phyloP scores from a whole-genome alignment of 176 grass and related monocot species.

The Bothriochloa decipiens region DNA sequence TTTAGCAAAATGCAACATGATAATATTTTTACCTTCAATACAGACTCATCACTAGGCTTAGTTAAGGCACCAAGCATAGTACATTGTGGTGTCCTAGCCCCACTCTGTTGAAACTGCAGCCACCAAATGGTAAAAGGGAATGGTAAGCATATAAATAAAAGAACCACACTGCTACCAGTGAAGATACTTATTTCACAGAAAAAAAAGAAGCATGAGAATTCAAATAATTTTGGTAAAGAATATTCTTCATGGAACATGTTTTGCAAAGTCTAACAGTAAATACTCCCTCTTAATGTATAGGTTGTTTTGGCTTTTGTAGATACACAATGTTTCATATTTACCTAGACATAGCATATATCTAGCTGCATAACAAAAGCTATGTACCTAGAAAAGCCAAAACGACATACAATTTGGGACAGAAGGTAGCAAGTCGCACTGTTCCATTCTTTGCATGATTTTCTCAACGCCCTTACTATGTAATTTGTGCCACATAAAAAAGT shows the following conservation, averaged over 20 bases:
- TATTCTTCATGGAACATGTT: not conserved
- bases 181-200: not conserved
- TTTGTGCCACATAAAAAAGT: not conserved
- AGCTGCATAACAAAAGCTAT: too few species aligned
- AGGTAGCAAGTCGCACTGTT: not conserved
- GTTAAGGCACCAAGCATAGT: conserved; percentile 75
- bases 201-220: not conserved
- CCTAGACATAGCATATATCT: too few species aligned
- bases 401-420: too few species aligned
- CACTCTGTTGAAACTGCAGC: conserved; percentile 73
- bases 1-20: not conserved
- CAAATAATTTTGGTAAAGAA: not conserved
- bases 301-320: too few species aligned
- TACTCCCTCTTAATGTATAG: not conserved
- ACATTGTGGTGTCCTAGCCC: conserved; percentile 87
- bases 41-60: conserved; percentile 66
- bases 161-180: not conserved
- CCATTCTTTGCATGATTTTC: not conserved
- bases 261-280: conserved; percentile 19
- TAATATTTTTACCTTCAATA: conserved; percentile 63
- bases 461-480: not conserved
- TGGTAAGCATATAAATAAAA: conserved; percentile 26
- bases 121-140: conserved; percentile 32
- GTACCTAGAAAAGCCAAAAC: too few species aligned
- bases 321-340: too few species aligned